Conservation (phyloP, 2,329 filamentous ascomycete genomes). For the Fusarium vanettenii region DNA sequence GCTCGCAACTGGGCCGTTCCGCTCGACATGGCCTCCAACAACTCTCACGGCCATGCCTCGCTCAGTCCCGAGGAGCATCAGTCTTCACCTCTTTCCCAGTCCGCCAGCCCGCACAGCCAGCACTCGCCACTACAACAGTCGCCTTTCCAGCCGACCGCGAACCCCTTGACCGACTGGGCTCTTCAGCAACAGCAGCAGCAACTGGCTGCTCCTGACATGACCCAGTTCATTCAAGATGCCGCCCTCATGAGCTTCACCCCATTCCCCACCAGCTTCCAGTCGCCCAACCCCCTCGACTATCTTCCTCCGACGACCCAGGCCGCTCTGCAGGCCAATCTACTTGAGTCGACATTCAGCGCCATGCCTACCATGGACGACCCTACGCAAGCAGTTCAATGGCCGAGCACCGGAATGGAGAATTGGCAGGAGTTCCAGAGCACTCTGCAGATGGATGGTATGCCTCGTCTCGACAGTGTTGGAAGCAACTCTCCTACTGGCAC, state of each 20-base stretch:
- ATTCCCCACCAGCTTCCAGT: slow-evolving; percentile 64
- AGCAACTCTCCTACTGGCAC: slow-evolving; percentile 61
- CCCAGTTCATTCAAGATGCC: slow-evolving; percentile 68
- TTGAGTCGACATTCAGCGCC: slow-evolving; percentile 72
- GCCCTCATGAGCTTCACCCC: slow-evolving; percentile 67
- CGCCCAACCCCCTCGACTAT: slow-evolving; percentile 69
- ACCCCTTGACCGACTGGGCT: slow-evolving; percentile 71
- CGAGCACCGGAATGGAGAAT: slow-evolving; percentile 71
- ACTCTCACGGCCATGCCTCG: slow-evolving; percentile 59
- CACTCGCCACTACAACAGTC: slow-evolving; percentile 64
- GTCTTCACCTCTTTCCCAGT: slow-evolving; percentile 61
- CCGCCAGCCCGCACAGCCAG: slow-evolving; percentile 64
- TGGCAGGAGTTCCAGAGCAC: slow-evolving; percentile 82
- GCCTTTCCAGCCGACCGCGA: slow-evolving; percentile 63
- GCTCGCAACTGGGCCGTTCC: slow-evolving; percentile 62
- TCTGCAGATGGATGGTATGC: slow-evolving; percentile 63
- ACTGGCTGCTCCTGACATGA: slow-evolving; percentile 59
- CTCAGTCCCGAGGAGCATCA: slow-evolving; percentile 63
- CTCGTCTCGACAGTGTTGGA: slow-evolving; percentile 55
- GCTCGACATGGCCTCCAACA: slow-evolving; percentile 61
- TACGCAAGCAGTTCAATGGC: slow-evolving; percentile 70
- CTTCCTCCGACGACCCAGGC: slow-evolving; percentile 72
- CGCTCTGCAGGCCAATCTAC: slow-evolving; percentile 69
- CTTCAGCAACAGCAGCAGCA: slow-evolving; percentile 64
- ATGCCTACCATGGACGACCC: slow-evolving; percentile 68